Percentiles rank a stretch among this genome's conserved stretches.
phyloP scores from a whole-genome alignment of 371 early-diverging fungal species.

The Mucor racemosus region DNA sequence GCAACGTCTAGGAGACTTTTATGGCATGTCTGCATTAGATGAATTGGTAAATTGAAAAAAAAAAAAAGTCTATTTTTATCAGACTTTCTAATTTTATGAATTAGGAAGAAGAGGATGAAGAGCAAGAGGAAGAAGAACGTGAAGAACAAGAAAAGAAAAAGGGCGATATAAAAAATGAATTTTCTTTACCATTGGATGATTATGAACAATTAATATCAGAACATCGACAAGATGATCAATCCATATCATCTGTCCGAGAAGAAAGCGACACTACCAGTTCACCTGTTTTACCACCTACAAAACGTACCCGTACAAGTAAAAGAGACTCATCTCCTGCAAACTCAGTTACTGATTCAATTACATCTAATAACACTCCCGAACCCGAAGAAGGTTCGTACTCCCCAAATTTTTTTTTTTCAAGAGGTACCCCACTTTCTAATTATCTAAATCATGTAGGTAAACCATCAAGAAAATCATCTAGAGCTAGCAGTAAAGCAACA shows the following conservation, averaged over 20 bases:
- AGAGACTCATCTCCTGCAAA: slow-evolving; percentile 61
- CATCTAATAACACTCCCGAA: slow-evolving; percentile 67
- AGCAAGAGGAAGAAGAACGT: slow-evolving; percentile 43
- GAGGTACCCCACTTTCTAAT: background rate
- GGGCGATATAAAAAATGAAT: slow-evolving; percentile 52
- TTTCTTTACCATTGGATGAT: slow-evolving; percentile 59
- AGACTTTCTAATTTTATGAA: background rate
- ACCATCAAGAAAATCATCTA: slow-evolving; percentile 30
- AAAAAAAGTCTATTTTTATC: background rate
- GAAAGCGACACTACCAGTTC: slow-evolving; percentile 39
- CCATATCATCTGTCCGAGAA: slow-evolving; percentile 25
- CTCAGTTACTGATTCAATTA: slow-evolving; percentile 53
- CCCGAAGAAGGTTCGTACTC: slow-evolving; percentile 56
- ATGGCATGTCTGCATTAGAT: slow-evolving; percentile 60
- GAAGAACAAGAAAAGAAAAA: slow-evolving; percentile 35
- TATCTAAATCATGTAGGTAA: slow-evolving; percentile 14
- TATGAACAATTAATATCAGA: slow-evolving; percentile 66
- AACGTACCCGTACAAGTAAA: slow-evolving; percentile 49
- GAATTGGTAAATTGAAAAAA: slow-evolving; percentile 48
- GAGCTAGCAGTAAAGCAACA: slow-evolving; percentile 32
- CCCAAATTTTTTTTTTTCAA: background rate
- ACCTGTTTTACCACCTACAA: slow-evolving; percentile 41
- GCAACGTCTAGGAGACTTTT: slow-evolving; percentile 56
- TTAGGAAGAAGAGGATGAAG: slow-evolving; percentile 54
- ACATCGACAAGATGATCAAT: slow-evolving; percentile 52